Conservation (phyloP, 2,329 filamentous ascomycete species). For the Sarocladiaceae sp. region DNA sequence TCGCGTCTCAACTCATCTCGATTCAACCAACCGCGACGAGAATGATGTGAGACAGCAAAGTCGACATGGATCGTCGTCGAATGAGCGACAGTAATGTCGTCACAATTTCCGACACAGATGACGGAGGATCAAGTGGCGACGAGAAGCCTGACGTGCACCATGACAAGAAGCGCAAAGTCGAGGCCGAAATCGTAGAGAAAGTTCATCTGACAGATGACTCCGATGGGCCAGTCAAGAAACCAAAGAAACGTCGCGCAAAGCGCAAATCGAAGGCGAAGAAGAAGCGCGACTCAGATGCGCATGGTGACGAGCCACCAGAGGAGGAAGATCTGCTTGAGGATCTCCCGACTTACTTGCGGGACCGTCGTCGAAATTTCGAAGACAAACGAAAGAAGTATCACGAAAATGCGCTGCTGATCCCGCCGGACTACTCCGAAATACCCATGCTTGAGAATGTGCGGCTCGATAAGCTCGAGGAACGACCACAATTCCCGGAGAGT, state of each 20-base stretch:
- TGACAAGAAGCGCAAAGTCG: slow-evolving; percentile 32
- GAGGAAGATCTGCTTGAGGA: slow-evolving; percentile 44
- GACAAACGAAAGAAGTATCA: slow-evolving; percentile 53
- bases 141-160: neutral
- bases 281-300: slow-evolving; percentile 16
- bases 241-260: slow-evolving; percentile 35
- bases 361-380: slow-evolving; percentile 68
- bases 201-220: slow-evolving; percentile 57
- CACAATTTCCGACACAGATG: neutral
- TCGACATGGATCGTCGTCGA: neutral
- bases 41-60: neutral
- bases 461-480: slow-evolving; percentile 49
- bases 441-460: slow-evolving; percentile 54
- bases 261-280: slow-evolving; percentile 25
- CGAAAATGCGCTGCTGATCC: slow-evolving; percentile 67
- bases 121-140: neutral
- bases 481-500: slow-evolving; percentile 59
- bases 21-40: neutral
- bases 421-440: slow-evolving; percentile 72
- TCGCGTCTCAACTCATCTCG: neutral
- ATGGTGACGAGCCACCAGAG: slow-evolving; percentile 28
- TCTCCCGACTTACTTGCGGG: slow-evolving; percentile 69
- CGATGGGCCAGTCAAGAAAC: slow-evolving; percentile 52
- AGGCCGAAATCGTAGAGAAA: slow-evolving; percentile 34
- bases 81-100: neutral